Percentiles rank a stretch among this genome's conserved stretches.
Conservation (phyloP, 495 filamentous ascomycete species). For the Podospora bellae-mahoneyi region DNA sequence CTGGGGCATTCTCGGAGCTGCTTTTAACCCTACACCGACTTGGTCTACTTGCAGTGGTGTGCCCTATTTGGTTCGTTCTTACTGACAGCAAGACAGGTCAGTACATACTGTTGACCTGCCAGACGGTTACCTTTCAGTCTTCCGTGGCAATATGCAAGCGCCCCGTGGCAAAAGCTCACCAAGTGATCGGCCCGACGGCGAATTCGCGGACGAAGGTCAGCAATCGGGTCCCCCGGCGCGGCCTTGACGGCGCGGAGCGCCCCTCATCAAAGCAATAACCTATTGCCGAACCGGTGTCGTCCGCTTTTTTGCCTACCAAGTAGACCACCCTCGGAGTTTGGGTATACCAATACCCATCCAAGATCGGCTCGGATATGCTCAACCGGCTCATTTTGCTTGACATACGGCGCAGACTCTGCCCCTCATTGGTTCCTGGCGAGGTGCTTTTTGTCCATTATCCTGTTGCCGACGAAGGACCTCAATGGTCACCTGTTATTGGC, state of each 20-base stretch:
- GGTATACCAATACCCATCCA: neutral
- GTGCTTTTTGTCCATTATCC: neutral
- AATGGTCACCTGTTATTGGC: constrained; percentile 1
- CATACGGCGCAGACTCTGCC: neutral
- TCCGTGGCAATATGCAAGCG: neutral
- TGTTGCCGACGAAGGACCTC: constrained; percentile 2
- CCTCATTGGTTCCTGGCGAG: neutral
- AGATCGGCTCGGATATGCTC: neutral
- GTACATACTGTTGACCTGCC: neutral
- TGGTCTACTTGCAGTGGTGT: neutral
- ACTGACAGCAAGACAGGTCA: neutral
- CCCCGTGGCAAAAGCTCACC: constrained; percentile 8
- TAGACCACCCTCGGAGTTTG: neutral
- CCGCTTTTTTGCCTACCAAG: neutral
- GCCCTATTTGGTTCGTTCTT: neutral
- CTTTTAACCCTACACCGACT: neutral
- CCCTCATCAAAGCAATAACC: neutral
- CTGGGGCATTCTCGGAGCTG: neutral
- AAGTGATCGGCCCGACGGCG: constrained; percentile 8
- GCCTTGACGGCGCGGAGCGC: neutral
- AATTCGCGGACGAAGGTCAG: neutral
- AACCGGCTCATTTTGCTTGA: neutral
- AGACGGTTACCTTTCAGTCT: neutral
- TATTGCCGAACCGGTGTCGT: neutral
- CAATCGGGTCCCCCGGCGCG: neutral